Conservation (phyloP, 805 yeast species). For the Schwanniomyces vanrijiae region DNA sequence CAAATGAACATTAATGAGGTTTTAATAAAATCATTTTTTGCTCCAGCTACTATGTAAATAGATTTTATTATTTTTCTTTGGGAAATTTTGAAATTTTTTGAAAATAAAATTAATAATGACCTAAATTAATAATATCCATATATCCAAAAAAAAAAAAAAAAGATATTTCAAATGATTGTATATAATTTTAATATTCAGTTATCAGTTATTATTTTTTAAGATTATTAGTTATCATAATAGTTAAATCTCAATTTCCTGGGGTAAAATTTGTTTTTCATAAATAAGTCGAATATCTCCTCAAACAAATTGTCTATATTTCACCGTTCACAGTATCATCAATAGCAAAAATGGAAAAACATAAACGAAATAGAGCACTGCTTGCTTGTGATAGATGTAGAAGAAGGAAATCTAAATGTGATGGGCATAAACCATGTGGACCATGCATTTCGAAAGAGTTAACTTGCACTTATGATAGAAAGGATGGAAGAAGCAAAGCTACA, state of each 20-base stretch:
- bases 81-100: too few relatives aligned
- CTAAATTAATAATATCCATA: too few relatives aligned
- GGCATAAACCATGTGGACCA: neutral
- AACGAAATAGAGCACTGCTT: slow-evolving; percentile 3
- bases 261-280: neutral
- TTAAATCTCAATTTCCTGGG: neutral
- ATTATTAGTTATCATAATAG: too few relatives aligned
- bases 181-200: too few relatives aligned
- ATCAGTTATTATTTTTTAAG: too few relatives aligned
- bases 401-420: slow-evolving; percentile 8
- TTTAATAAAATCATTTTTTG: too few relatives aligned
- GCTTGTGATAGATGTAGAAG: slow-evolving; percentile 13
- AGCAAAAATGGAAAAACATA: neutral
- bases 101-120: too few relatives aligned
- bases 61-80: too few relatives aligned
- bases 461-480: neutral
- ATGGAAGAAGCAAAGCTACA: neutral
- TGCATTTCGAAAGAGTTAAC: neutral
- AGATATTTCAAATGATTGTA: too few relatives aligned
- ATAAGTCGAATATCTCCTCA: neutral
- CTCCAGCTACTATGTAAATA: too few relatives aligned
- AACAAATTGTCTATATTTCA: neutral
- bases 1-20: too few relatives aligned
- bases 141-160: too few relatives aligned
- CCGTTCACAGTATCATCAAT: neutral